Evolutionary conservation across 1,284 basidiomycete genomes (phyloP).

Genomic region (Gomphus sp.): DNA sequence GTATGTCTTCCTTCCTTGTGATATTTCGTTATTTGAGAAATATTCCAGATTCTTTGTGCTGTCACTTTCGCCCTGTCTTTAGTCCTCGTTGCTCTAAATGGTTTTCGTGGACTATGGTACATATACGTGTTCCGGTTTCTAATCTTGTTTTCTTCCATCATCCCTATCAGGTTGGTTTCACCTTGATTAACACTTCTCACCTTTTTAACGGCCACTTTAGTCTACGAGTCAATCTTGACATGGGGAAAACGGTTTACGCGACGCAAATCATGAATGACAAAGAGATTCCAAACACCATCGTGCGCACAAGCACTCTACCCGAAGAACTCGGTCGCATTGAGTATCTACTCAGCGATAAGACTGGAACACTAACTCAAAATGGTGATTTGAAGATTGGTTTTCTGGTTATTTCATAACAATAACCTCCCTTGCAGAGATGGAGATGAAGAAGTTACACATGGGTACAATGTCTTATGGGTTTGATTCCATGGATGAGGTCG

Average conservation of each 20-base stretch:
- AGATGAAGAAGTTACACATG: constrained; percentile 97
- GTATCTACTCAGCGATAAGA: constrained; percentile 95
- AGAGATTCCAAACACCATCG: constrained; percentile 94
- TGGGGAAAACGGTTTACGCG: constrained; percentile 99
- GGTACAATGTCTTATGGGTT: constrained; percentile 96
- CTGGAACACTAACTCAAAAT: constrained; percentile 96
- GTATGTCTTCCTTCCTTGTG: constrained; percentile 30
- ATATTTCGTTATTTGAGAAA: constrained; percentile 6
- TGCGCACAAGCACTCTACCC: constrained; percentile 92
- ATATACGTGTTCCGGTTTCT: constrained; percentile 96
- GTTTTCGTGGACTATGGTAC: constrained; percentile 94
- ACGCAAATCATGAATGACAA: constrained; percentile 89
- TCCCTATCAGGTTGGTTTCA: constrained; percentile 83
- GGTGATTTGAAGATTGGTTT: constrained; percentile 29
- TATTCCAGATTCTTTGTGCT: constrained; percentile 75
- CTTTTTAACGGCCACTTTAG: constrained; percentile 30
- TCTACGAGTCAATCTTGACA: constrained; percentile 95
- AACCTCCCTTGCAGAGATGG: constrained; percentile 71
- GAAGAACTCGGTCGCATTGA: constrained; percentile 97
- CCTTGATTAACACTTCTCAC: neutral
- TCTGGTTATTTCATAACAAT: constrained; percentile 1
- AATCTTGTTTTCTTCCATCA: constrained; percentile 97
- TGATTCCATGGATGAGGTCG: constrained; percentile 98
- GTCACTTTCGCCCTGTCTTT: constrained; percentile 92
- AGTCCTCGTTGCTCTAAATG: constrained; percentile 90